Evolutionary conservation across 768 basidiomycete species (phyloP), one percentile per base, ranked within the genome.

Genomic region (Suillus paluster): DNA sequence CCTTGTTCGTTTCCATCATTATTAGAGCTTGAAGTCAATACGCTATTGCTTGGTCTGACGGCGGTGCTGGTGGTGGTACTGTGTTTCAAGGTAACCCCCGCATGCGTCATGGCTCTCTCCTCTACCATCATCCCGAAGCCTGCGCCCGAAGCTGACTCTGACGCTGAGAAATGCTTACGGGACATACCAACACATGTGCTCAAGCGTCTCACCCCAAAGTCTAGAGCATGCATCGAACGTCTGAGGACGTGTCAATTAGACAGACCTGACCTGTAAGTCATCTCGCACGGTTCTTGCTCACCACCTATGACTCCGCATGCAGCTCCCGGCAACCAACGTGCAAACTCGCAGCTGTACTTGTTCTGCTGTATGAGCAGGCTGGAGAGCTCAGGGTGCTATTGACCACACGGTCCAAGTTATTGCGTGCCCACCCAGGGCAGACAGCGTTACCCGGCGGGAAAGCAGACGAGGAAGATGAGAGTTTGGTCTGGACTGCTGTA

Each of bases 401-500:
- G 58, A 97, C 95, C 1, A 97, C 95, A 4, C 85, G 95, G 11
- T 92, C 94, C 6, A 94, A 91, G 72, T 70, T 77, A 3, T 79
- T 94, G 12, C 79, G 91, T 33, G 85, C 88, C 0, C 91, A 94
- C 73, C 87, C 91, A 4, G 92, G 90, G 19, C 88, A 94, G 70
- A 92, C 91, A 4, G 92, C 93, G 1, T 73, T 95, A 0, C 94
- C 94, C 0, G 94, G 94, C 17, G 94, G 94, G 4, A 91, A 88
- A 68, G 80, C 83, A 41, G 94, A 95, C 64, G 81, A 83, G 4
- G 79, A 71, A 4, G 95, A 97, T 73, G 66, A 67, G 2, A 82
- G 83, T 70, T 78, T 91, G 2, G 74, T 88, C 11, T 75, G 83
- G 46, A 92, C 95, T 48, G 95, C 95, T 19, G 95, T 95, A 73